Conservation (phyloP, 306 rosid genomes). For the Vicia faba region DNA sequence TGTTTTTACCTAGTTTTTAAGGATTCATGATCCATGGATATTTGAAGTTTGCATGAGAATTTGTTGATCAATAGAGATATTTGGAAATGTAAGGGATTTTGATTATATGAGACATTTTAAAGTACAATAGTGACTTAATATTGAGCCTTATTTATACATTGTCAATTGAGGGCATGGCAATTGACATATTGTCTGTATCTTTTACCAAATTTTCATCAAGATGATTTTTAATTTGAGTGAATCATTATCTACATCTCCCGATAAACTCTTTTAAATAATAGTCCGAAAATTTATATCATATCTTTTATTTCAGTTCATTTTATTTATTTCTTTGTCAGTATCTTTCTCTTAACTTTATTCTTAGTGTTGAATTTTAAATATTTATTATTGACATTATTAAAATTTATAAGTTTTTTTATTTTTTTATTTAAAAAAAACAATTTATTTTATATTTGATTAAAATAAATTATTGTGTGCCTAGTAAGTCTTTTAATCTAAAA, state of each 20-base stretch:
- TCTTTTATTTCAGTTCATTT: no score
- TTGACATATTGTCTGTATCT: conserved; percentile 29
- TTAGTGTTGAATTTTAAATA: no score
- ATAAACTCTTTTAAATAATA: no score
- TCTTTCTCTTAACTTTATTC: no score
- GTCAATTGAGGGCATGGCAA: conserved; percentile 17
- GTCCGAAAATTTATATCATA: no score
- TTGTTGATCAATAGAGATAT: conserved; percentile 19
- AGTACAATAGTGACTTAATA: conserved; percentile 12
- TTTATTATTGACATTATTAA: no score
- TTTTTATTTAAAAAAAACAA: no score
- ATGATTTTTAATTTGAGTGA: background rate
- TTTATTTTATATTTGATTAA: no score
- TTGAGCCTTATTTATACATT: conserved; percentile 12
- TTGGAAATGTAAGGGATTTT: conserved; percentile 29
- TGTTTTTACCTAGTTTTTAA: conserved; percentile 26
- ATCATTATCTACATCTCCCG: background rate
- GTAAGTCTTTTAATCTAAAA: no score
- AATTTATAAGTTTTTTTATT: no score
- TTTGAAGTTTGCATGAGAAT: conserved; percentile 36
- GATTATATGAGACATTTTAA: conserved; percentile 5
- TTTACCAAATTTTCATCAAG: conserved; percentile 15
- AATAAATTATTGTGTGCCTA: no score
- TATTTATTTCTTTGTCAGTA: no score
- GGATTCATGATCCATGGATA: background rate